Evolutionary conservation across 2,329 filamentous ascomycete genomes (phyloP), one percentile per base, ranked within the genome.

Genomic region (Pseudogymnoascus sp.): DNA sequence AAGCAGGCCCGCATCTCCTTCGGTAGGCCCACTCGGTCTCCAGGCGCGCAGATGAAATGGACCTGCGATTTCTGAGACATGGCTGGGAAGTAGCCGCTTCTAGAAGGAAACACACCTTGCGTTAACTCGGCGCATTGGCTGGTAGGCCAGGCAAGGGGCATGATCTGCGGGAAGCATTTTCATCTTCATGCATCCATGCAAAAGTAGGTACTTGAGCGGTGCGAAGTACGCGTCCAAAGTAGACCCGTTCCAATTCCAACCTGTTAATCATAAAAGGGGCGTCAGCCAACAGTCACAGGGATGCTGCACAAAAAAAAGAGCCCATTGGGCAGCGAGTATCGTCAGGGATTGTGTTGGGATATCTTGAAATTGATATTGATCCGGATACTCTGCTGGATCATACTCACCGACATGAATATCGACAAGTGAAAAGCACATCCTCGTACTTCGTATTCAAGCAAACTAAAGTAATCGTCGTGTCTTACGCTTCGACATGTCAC

Each of bases 1-100:
- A 55, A 55, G 49, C 16, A 55, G 49, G 49, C 49, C 45, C 49
- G 49, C 49, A 55, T 55, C 49, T 55, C 49, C 49, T 55, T 55
- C 49, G 49, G 45, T 7, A 55, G 45, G 45, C 45, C 45, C 45
- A 55, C 45, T 19, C n/a, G n/a, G n/a, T 3, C 31, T 23, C 26
- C n/a, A 55, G 45, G 26, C 26, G 45, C 31, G n/a, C 10, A 55
- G 45, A 12, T 19, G 45, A 52, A 52, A 52, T 16, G 8, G n/a
- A 55, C 45, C 45, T 49, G 19, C 6, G 8, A n/a, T 33, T 19
- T 14, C 49, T 55, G 49, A 55, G 49, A 55, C 49, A 21, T 55
- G n/a, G 26, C n/a, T 55, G 21, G 29, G 49, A 19, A 55, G 29
- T 55, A 33, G 49, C 49, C 49, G 49, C 49, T 55, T 55, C 49